Evolutionary conservation across 805 yeast species (phyloP), one percentile per base, ranked within the genome.

Genomic region (Cyberlindnera saturnus): DNA sequence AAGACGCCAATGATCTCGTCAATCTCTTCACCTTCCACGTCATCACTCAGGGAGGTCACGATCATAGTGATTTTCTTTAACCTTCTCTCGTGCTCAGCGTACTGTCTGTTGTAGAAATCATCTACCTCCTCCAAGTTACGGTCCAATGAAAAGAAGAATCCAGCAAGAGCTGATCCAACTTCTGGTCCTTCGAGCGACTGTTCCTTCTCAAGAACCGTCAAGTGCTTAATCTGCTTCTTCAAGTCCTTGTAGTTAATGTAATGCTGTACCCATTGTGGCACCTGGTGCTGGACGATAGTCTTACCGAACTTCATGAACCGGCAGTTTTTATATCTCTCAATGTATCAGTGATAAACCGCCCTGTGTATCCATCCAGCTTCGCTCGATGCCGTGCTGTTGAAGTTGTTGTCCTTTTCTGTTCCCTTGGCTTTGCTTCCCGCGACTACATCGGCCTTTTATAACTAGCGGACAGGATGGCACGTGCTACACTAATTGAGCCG

Each of bases 171-270:
- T 10, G 71, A 60, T 44, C 71, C 70, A 15, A 79, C 70, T 0
- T 64, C 67, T n/a, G 65, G 43, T 52, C 71, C 57, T 47, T 68
- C 66, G 45, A 74, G 53, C 1, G 40, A 51, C 6, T 38, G 43
- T 20, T 46, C 46, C 1, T 38, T 43, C 8, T 44, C 48, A 36
- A 68, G 68, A 4, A 50, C 50, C 29, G 71, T 75, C 19, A 86
- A 75, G 34, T 71, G 73, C 61, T 86, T 86, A 64, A 91, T 86
- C 54, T 79, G 77, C 57, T 84, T 81, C 67, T 91, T 91, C 52
- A 91, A 71, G 39, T 74, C 78, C 62, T 89, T 91, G 65, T 91
- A 91, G 65, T 87, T 85, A 72, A 91, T 76, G 58, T 91, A 91
- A 55, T 74, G 75, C 45, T 77, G 75, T 16, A 50, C 42, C 98